These are phyloP conservation scores for Trametes elegans DNA, from an alignment of 768 basidiomycete genomes.

Conservation along the genomic window DNA sequence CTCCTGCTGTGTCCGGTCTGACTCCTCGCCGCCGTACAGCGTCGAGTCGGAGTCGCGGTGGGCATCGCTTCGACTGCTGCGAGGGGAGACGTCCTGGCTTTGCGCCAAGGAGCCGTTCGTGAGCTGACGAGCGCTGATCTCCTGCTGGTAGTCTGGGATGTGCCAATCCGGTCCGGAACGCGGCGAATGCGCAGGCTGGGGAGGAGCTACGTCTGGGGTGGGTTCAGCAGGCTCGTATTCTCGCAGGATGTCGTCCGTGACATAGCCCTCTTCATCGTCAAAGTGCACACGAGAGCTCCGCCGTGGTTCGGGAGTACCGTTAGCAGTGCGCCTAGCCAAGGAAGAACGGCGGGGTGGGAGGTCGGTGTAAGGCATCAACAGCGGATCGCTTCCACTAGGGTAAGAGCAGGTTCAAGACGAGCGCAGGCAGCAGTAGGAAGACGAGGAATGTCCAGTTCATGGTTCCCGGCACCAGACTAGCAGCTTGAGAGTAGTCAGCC, in stretches of 20 bases:
- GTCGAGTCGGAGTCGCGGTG: slow-evolving; percentile 37
- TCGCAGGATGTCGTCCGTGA: slow-evolving; percentile 8
- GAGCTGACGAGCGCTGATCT: background rate
- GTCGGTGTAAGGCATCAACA: slow-evolving; percentile 23
- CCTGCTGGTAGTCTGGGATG: slow-evolving; percentile 7
- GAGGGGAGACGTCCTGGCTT: slow-evolving; percentile 18
- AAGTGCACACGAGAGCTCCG: slow-evolving; percentile 15
- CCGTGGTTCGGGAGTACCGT: background rate
- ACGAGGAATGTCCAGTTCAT: no score
- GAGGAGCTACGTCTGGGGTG: slow-evolving; percentile 1
- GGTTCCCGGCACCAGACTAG: no score
- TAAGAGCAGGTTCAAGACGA: background rate
- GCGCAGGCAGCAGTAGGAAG: background rate
- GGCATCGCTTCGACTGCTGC: background rate
- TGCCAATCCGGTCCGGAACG: background rate
- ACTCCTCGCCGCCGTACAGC: slow-evolving; percentile 25
- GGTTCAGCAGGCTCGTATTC: background rate
- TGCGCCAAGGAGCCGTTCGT: no score
- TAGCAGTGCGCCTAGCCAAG: background rate
- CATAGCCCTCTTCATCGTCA: slow-evolving; percentile 4
- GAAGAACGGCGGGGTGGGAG: slow-evolving; percentile 16
- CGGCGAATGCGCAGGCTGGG: background rate
- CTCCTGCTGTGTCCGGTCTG: slow-evolving; percentile 12
- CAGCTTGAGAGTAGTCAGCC: no score
- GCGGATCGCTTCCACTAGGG: no score